These are phyloP conservation scores for Flaveria linearis DNA, from an alignment of 129 eudicot genomes.

Conservation along the genomic window DNA sequence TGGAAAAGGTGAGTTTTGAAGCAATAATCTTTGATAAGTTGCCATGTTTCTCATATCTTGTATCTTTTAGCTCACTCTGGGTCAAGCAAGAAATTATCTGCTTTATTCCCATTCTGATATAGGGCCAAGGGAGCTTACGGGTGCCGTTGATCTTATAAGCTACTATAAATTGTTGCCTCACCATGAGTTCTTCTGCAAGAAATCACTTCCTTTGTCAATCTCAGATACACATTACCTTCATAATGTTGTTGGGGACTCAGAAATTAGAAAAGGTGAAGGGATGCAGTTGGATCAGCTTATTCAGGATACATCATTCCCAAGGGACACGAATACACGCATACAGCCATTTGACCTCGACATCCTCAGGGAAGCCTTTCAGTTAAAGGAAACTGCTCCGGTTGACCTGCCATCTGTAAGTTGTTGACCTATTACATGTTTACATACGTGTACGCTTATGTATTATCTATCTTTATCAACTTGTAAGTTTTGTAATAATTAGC, in stretches of 20 bases:
- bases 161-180: conserved; percentile 74
- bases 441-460: not conserved
- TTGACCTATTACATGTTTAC: not conserved
- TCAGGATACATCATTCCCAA: conserved; percentile 37
- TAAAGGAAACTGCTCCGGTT: conserved; percentile 70
- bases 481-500: not conserved
- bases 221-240: conserved; percentile 89
- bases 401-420: conserved; percentile 67
- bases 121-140: conserved; percentile 90
- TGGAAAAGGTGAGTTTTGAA: conserved; percentile 68
- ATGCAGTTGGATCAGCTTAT: conserved; percentile 88
- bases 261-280: conserved; percentile 85
- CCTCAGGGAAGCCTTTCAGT: conserved; percentile 78
- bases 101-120: conserved; percentile 4
- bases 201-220: conserved; percentile 74
- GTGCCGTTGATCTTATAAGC: conserved; percentile 80
- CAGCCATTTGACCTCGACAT: conserved; percentile 68
- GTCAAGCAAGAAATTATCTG: conserved; percentile 11
- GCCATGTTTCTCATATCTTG: not conserved
- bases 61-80: not conserved
- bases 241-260: conserved; percentile 85
- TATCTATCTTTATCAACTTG: not conserved
- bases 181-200: conserved; percentile 89
- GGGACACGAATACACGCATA: conserved; percentile 58
- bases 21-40: not conserved